A percentile compares a stretch with the other conserved stretches of the same genome.
Evolutionary conservation across 2,329 filamentous ascomycete genomes (phyloP).

Genomic region (Pseudocercospora crystallina): DNA sequence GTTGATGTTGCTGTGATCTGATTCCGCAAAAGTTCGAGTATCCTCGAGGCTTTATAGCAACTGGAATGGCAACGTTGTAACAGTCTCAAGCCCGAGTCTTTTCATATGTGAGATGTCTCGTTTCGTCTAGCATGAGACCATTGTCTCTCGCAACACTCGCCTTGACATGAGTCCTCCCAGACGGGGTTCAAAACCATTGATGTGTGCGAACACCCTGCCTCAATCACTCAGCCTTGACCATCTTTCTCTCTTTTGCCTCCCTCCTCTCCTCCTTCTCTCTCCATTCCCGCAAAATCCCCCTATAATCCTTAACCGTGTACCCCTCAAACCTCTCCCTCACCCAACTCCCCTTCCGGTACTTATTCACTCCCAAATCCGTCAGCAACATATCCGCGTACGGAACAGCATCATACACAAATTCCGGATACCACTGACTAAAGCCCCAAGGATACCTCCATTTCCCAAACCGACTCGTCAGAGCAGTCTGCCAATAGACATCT

Average conservation of each 20-base stretch:
- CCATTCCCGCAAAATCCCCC: slow-evolving; percentile 12
- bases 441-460: slow-evolving; percentile 16
- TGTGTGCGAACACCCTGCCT: too few species aligned
- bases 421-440: slow-evolving; percentile 16
- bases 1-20: too few species aligned
- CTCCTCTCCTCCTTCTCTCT: neutral
- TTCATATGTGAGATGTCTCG: too few species aligned
- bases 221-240: too few species aligned
- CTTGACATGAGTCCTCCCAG: too few species aligned
- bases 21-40: too few species aligned
- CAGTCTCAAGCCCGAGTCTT: too few species aligned
- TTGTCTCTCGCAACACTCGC: too few species aligned
- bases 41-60: too few species aligned
- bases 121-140: too few species aligned
- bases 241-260: neutral
- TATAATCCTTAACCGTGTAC: slow-evolving; percentile 17
- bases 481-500: slow-evolving; percentile 10
- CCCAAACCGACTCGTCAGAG: slow-evolving; percentile 11
- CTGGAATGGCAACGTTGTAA: too few species aligned
- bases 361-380: slow-evolving; percentile 11
- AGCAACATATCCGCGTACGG: slow-evolving; percentile 19
- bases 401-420: slow-evolving; percentile 17
- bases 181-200: too few species aligned
- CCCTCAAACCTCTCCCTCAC: slow-evolving; percentile 15
- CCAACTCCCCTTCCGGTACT: slow-evolving; percentile 13